Evolutionary conservation across 371 early-diverging fungal species (phyloP).

Genomic region (Mucor lusitanicus): DNA sequence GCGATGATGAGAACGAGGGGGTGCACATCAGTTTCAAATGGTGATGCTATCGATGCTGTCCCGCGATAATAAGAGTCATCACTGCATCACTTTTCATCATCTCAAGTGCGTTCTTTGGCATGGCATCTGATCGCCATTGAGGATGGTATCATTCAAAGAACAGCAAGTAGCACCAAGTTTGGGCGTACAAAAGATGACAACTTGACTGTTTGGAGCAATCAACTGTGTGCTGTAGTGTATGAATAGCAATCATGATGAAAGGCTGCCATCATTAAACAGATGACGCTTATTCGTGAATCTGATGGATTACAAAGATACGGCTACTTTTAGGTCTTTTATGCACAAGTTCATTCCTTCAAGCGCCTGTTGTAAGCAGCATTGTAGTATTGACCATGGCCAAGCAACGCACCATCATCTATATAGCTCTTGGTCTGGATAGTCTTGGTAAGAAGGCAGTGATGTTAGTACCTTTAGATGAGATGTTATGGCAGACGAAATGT

Average conservation of each 20-base stretch:
- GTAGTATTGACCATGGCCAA: no score
- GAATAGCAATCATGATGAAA: background rate
- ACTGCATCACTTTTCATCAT: background rate
- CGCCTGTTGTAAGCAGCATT: background rate
- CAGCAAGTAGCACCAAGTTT: background rate
- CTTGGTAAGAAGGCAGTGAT: no score
- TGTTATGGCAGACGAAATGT: no score
- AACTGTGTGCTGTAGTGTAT: background rate
- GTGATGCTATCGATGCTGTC: background rate
- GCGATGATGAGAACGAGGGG: background rate
- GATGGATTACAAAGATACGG: background rate
- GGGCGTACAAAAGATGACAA: background rate
- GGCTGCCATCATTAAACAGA: background rate
- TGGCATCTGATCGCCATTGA: background rate
- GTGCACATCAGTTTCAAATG: background rate
- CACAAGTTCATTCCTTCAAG: no score
- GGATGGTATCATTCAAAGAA: background rate
- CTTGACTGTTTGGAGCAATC: background rate
- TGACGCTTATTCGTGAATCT: background rate
- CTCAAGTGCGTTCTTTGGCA: background rate
- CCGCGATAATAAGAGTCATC: background rate
- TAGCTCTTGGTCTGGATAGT: no score
- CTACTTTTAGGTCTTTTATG: no score
- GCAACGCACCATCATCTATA: no score
- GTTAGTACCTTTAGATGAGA: no score